These are phyloP conservation scores for Trichoderma atroviride DNA, from an alignment of 2,329 filamentous ascomycete species.

Conservation along the genomic window DNA sequence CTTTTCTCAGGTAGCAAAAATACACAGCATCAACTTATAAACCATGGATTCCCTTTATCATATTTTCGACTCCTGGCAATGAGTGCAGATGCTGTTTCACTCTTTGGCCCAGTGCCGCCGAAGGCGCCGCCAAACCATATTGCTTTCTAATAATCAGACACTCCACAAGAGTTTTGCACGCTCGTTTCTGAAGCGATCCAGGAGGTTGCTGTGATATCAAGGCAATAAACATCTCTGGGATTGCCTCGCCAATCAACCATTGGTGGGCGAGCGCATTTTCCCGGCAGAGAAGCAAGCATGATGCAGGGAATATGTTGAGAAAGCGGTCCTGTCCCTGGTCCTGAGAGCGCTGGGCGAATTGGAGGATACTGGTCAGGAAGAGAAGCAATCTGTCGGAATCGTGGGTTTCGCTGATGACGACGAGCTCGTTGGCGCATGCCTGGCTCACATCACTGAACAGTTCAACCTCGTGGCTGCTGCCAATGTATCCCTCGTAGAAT, in stretches of 20 bases:
- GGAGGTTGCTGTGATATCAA: constrained; percentile 5
- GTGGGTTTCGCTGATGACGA: neutral
- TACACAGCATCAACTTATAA: neutral
- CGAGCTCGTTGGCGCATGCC: constrained; percentile 9
- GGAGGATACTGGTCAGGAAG: constrained; percentile 8
- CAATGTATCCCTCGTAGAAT: constrained; percentile 17
- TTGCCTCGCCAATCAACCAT: constrained; percentile 14
- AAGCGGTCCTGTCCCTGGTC: constrained; percentile 11
- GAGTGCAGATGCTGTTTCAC: neutral
- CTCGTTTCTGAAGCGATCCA: constrained; percentile 2
- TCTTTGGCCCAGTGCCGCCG: neutral
- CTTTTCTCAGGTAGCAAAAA: neutral
- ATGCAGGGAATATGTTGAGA: constrained; percentile 3
- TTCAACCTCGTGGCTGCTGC: neutral
- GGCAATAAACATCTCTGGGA: constrained; percentile 1
- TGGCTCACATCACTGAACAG: constrained; percentile 3
- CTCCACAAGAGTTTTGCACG: constrained; percentile 8
- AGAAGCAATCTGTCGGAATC: neutral
- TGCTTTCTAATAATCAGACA: constrained; percentile 10
- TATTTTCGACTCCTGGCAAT: constrained; percentile 8
- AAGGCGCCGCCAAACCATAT: constrained; percentile 5
- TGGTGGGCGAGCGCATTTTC: neutral
- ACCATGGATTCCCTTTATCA: neutral
- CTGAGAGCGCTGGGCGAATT: constrained; percentile 9
- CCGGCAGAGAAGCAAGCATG: constrained; percentile 5